These are phyloP conservation scores for Scheffersomyces titani DNA, from an alignment of 1,139 yeast species.

Conservation along the genomic window DNA sequence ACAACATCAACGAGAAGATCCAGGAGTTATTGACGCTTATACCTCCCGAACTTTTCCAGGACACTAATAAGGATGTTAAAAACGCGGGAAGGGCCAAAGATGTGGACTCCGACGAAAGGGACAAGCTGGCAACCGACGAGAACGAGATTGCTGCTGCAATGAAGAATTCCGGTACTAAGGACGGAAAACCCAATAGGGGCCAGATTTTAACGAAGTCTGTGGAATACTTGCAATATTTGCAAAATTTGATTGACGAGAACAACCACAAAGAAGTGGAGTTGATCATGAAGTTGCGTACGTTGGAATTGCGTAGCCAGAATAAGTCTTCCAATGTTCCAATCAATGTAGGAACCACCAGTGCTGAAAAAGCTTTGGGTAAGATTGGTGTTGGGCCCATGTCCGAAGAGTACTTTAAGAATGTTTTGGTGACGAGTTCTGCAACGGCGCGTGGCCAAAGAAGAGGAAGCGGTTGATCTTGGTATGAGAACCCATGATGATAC, in stretches of 20 bases:
- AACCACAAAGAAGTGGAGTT: conserved; percentile 80
- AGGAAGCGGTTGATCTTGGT: conserved; percentile 8
- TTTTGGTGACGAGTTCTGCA: conserved; percentile 34
- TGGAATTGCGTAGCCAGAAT: conserved; percentile 39
- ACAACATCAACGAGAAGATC: conserved; percentile 85
- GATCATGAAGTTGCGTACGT: conserved; percentile 57
- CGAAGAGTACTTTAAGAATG: conserved; percentile 44
- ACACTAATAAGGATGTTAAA: conserved; percentile 12
- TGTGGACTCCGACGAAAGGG: conserved; percentile 7
- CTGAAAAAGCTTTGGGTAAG: conserved; percentile 72
- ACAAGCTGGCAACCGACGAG: conserved; percentile 12
- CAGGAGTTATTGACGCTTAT: conserved; percentile 74
- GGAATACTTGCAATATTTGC: conserved; percentile 76
- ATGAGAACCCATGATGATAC: neutral
- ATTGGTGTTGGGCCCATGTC: conserved; percentile 83
- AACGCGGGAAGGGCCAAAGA: conserved; percentile 7
- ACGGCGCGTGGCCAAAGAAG: conserved; percentile 11
- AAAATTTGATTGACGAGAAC: conserved; percentile 72
- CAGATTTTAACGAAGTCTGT: conserved; percentile 84
- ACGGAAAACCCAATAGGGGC: conserved; percentile 92
- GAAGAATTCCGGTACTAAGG: conserved; percentile 69
- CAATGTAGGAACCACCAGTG: conserved; percentile 70
- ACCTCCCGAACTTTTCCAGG: conserved; percentile 60
- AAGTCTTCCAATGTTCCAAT: conserved; percentile 32
- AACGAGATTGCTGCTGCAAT: conserved; percentile 32